These are phyloP conservation scores for Exophiala lecanii-corni DNA, from an alignment of 2,329 filamentous ascomycete genomes.

Conservation along the genomic window DNA sequence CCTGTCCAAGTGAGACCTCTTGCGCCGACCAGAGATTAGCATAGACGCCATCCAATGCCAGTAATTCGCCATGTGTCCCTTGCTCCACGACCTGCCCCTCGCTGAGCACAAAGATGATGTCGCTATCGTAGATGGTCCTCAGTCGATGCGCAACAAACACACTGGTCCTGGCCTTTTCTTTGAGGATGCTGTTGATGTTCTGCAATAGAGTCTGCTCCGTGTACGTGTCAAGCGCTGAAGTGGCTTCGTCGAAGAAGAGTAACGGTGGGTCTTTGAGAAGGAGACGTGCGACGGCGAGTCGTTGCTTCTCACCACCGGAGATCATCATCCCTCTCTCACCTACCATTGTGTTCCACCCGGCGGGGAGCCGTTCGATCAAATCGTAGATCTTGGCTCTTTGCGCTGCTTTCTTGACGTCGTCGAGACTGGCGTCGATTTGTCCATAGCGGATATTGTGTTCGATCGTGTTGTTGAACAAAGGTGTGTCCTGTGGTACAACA, in stretches of 20 bases:
- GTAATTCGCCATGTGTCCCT: conserved; percentile 79
- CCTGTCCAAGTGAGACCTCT: conserved; percentile 50
- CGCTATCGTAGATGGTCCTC: conserved; percentile 87
- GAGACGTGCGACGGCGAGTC: conserved; percentile 80
- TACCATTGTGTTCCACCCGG: conserved; percentile 81
- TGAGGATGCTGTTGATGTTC: conserved; percentile 89
- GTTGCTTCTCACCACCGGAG: conserved; percentile 85
- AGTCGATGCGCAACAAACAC: conserved; percentile 92
- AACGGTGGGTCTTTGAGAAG: conserved; percentile 81
- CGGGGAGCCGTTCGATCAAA: conserved; percentile 70
- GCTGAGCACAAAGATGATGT: conserved; percentile 86
- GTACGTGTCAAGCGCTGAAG: conserved; percentile 79
- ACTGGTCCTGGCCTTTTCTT: conserved; percentile 82
- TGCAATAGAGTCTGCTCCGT: conserved; percentile 82
- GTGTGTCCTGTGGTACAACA: conserved; percentile 94
- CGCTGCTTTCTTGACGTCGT: conserved; percentile 71
- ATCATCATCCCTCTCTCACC: conserved; percentile 82
- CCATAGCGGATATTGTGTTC: conserved; percentile 95
- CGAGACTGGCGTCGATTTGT: conserved; percentile 67
- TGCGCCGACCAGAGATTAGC: conserved; percentile 77
- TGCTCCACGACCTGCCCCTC: conserved; percentile 81
- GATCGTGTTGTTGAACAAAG: conserved; percentile 94
- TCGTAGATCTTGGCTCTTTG: conserved; percentile 79
- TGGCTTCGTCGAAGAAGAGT: conserved; percentile 84
- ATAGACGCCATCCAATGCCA: conserved; percentile 72